Evolutionary conservation across 2,329 filamentous ascomycete genomes (phyloP), one percentile per base, ranked within the genome.

Genomic region (Exophiala aquamarina): DNA sequence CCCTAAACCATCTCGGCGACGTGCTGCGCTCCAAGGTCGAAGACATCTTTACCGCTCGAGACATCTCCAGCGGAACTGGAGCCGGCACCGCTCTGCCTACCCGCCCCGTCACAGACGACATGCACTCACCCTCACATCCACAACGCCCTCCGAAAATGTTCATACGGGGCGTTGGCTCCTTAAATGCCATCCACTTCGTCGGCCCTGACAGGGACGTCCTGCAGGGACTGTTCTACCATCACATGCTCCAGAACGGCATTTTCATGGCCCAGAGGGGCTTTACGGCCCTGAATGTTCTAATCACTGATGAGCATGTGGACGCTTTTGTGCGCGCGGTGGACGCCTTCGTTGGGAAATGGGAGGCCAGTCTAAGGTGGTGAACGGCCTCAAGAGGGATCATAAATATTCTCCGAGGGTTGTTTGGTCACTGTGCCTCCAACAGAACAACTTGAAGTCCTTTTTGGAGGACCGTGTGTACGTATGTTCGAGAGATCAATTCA

Each of bases 251-350:
- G 28, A 35, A 58, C 20, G 57, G 59, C 3, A 59, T 66, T 33
- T 62, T 59, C 42, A 54, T 66, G 18, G 63, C 63, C 10, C 47
- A 57, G 17, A 49, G 64, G 14, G 63, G 64, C 1, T 66, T 64
- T 40, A 53, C 65, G 3, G 58, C 63, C 9, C 42, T 66, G 40
- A 66, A 59, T 33, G 55, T 65, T 32, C 55, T 59, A 47, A 51
- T 63, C 37, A 55, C 49, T 0, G 46, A 58, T 21, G 52, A 55
- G 13, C 55, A 60, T 26, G 49, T 57, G 7, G 40, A 18, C 8
- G 18, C 15, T n/a, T 58, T 59, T 42, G 49, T 59, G 5, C 10
- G 14, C 14, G 57, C 51, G 10, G 40, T 58, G 10, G 51, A 50
- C 10, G 32, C 17, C 2, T 59, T 59, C 48, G 36, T 28, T 37